These are phyloP conservation scores for Daldinia vernicosa DNA, from an alignment of 495 filamentous ascomycete genomes.

Conservation along the genomic window DNA sequence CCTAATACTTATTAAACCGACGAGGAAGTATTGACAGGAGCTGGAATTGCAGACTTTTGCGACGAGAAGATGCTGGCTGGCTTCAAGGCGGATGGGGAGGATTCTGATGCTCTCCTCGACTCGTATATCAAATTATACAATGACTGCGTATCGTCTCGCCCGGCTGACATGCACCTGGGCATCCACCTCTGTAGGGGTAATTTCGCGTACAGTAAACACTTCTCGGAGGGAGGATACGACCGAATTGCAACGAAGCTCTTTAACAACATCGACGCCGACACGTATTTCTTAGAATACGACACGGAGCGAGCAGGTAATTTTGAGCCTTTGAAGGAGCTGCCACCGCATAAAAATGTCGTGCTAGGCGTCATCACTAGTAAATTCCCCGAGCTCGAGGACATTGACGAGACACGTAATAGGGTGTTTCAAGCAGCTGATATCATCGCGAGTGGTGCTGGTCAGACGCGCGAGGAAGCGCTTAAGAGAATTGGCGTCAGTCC, in stretches of 20 bases:
- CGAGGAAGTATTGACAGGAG: not conserved
- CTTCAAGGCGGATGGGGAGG: constrained; percentile 65
- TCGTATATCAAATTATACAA: constrained; percentile 76
- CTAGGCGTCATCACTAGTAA: constrained; percentile 74
- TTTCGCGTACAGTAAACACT: constrained; percentile 72
- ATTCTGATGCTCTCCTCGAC: constrained; percentile 68
- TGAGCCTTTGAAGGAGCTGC: constrained; percentile 71
- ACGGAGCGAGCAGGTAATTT: constrained; percentile 72
- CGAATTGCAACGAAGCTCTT: constrained; percentile 75
- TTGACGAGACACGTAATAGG: constrained; percentile 69
- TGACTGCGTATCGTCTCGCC: constrained; percentile 65
- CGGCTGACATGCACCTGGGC: constrained; percentile 68
- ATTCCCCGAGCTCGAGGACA: constrained; percentile 71
- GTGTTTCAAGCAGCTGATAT: constrained; percentile 69
- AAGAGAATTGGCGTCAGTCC: constrained; percentile 71
- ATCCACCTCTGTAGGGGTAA: constrained; percentile 77
- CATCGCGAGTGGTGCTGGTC: constrained; percentile 66
- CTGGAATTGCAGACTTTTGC: constrained; percentile 65
- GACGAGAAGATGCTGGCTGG: constrained; percentile 72
- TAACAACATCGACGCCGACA: constrained; percentile 70
- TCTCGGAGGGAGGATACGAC: constrained; percentile 77
- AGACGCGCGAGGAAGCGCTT: constrained; percentile 65
- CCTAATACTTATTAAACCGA: not conserved
- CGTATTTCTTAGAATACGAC: constrained; percentile 79
- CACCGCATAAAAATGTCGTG: constrained; percentile 72